Percentiles rank a stretch among this genome's conserved stretches.
Evolutionary conservation across 2,329 filamentous ascomycete genomes (phyloP).

Genomic region (Albifimbria verrucaria): DNA sequence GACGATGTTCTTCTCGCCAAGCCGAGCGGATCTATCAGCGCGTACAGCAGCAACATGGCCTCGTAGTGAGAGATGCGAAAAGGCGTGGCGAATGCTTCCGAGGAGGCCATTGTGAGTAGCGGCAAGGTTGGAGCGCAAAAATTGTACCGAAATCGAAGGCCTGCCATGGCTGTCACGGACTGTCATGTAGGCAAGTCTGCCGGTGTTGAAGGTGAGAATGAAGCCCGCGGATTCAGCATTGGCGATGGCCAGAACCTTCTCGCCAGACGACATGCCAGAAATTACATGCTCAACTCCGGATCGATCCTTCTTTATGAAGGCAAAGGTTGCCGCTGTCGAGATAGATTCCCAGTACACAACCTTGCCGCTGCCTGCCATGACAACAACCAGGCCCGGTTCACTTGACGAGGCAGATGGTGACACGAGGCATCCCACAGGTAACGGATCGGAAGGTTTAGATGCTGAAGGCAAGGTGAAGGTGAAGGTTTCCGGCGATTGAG

Average conservation of each 20-base stretch:
- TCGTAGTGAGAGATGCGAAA: constrained; percentile 66
- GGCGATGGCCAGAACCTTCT: constrained; percentile 72
- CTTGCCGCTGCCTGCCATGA: constrained; percentile 80
- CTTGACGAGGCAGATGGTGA: constrained; percentile 73
- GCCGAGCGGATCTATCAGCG: constrained; percentile 65
- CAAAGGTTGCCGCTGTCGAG: constrained; percentile 79
- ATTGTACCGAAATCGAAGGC: constrained; percentile 73
- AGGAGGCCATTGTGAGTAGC: constrained; percentile 65
- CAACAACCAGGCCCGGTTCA: constrained; percentile 80
- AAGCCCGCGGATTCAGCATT: constrained; percentile 86
- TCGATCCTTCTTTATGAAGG: constrained; percentile 77
- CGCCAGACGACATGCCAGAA: constrained; percentile 71
- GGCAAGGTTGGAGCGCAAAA: constrained; percentile 62
- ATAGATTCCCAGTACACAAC: constrained; percentile 96
- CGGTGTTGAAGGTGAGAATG: constrained; percentile 78
- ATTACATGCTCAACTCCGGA: constrained; percentile 75
- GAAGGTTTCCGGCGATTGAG: constrained; percentile 71
- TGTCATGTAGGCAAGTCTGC: constrained; percentile 81
- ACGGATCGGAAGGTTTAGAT: constrained; percentile 63
- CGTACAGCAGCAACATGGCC: constrained; percentile 79
- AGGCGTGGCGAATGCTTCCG: constrained; percentile 73
- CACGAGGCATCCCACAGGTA: constrained; percentile 81
- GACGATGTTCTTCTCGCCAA: constrained; percentile 82
- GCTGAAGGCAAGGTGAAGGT: constrained; percentile 75
- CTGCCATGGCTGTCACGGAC: constrained; percentile 85